Evolutionary conservation across 2,329 filamentous ascomycete genomes (phyloP), one percentile per base, ranked within the genome.

Genomic region (Neofusicoccum kwambonambiense): DNA sequence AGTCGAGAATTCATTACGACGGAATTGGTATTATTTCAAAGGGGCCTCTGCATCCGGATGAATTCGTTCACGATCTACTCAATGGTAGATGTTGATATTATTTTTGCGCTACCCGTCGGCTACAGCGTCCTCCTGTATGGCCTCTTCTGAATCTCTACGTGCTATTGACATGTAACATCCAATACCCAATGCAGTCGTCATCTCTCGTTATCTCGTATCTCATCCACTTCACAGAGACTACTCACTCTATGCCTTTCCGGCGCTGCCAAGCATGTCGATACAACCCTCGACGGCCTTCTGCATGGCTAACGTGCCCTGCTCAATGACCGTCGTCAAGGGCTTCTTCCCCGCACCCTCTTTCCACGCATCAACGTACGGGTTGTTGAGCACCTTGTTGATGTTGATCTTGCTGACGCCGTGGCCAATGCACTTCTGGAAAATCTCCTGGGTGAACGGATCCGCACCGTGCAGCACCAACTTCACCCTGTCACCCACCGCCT

Each of bases 371-470:
- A 81, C 74, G 75, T 84, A 82, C 73, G 82, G 74, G 71, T 80
- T 75, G 74, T 84, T 85, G 70, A 87, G 78, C 31, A 85, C 81
- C 74, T 86, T 85, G 70, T 87, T 87, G 52, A 87, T 82, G 73
- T 87, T 87, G 45, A 86, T 77, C 72, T 86, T 83, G 17, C 82
- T 80, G 41, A 87, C 81, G 5, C 85, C 85, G 58, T 79, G 79
- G 64, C 79, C 78, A 66, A 87, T 84, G 64, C 84, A 86, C 70
- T 82, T 80, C 47, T 77, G 74, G 68, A 86, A 82, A 51, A 86
- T 82, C 68, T 85, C 83, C 70, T 81, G 77, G 2, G 81, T 79
- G 68, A 86, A 87, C 4, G 81, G 82, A 67, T 87, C 86, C 1
- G 85, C 85, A 2, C 85, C 86, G 71, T 88, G 86, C 67, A 87